These are phyloP conservation scores for Podila horticola DNA, from an alignment of 192 early-diverging fungal species.

Conservation along the genomic window DNA sequence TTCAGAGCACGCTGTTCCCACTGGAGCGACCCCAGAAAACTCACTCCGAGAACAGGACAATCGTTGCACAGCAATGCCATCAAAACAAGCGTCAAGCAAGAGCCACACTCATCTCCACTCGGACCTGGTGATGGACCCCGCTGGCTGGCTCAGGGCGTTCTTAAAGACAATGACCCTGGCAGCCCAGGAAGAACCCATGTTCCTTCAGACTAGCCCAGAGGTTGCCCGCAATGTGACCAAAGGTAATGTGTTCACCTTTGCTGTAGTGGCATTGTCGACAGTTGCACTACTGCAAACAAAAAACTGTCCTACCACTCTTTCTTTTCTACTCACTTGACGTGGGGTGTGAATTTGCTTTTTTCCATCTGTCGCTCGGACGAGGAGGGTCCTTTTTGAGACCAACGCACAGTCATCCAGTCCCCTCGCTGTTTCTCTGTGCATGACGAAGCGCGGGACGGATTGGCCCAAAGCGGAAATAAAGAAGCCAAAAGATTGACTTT, in stretches of 20 bases:
- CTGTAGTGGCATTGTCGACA: too few relatives aligned
- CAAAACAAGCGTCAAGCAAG: not conserved
- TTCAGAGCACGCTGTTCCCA: too few relatives aligned
- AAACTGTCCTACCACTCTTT: too few relatives aligned
- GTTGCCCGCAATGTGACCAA: not conserved
- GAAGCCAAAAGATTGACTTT: not conserved
- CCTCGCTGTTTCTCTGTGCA: not conserved
- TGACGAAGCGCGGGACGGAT: not conserved
- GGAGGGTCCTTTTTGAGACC: slow-evolving; percentile 1
- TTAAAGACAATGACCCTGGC: not conserved
- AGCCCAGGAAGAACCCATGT: not conserved
- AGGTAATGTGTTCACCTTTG: not conserved
- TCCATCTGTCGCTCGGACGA: too few relatives aligned
- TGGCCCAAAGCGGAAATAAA: not conserved
- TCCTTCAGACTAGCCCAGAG: not conserved
- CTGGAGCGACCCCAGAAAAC: too few relatives aligned
- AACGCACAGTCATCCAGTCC: too few relatives aligned
- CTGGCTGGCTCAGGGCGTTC: not conserved
- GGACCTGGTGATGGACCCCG: not conserved
- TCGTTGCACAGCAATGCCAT: not conserved
- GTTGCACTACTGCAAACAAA: too few relatives aligned
- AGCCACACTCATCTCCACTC: not conserved
- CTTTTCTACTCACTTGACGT: too few relatives aligned
- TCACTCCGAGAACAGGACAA: not conserved
- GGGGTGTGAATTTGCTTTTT: too few relatives aligned